Percentiles rank a stretch among this genome's conserved stretches.
Conservation (phyloP, 1,284 basidiomycete genomes). For the Ceratobasidium sp. region DNA sequence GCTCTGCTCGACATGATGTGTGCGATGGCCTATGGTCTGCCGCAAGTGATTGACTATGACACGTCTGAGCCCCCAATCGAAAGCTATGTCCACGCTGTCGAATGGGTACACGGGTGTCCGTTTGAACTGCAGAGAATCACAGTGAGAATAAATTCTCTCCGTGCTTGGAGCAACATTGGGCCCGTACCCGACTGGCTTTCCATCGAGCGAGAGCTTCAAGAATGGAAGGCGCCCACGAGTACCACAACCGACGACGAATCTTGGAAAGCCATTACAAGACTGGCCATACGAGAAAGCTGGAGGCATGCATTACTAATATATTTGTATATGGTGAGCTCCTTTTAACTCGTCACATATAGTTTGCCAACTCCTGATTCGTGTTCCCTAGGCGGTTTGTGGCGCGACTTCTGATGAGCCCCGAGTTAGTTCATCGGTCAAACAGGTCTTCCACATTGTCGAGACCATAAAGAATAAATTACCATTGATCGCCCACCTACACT, state of each 20-base stretch:
- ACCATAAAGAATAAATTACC: not conserved
- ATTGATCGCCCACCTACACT: not conserved
- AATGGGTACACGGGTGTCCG: slow-evolving; percentile 15
- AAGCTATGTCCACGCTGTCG: not conserved
- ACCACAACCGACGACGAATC: not conserved
- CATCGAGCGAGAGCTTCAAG: not conserved
- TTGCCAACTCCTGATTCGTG: not conserved
- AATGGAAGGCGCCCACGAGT: not conserved
- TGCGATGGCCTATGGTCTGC: slow-evolving; percentile 17
- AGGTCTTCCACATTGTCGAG: not conserved
- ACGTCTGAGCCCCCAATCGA: not conserved
- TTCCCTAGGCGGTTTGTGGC: slow-evolving; percentile 6
- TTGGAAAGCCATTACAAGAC: not conserved
- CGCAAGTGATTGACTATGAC: slow-evolving; percentile 22
- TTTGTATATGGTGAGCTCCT: slow-evolving; percentile 22
- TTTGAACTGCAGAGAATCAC: not conserved
- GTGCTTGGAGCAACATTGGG: not conserved
- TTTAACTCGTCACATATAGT: not conserved
- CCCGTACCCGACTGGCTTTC: not conserved
- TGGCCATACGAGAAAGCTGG: slow-evolving; percentile 19
- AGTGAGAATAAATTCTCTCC: not conserved
- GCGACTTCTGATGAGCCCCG: slow-evolving; percentile 6
- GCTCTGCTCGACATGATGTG: slow-evolving; percentile 7
- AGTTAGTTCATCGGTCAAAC: not conserved
- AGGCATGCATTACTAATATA: slow-evolving; percentile 2